Percentiles rank a stretch among this genome's conserved stretches.
Evolutionary conservation across 1,284 basidiomycete genomes (phyloP).

Genomic region (Vanrija sp.): DNA sequence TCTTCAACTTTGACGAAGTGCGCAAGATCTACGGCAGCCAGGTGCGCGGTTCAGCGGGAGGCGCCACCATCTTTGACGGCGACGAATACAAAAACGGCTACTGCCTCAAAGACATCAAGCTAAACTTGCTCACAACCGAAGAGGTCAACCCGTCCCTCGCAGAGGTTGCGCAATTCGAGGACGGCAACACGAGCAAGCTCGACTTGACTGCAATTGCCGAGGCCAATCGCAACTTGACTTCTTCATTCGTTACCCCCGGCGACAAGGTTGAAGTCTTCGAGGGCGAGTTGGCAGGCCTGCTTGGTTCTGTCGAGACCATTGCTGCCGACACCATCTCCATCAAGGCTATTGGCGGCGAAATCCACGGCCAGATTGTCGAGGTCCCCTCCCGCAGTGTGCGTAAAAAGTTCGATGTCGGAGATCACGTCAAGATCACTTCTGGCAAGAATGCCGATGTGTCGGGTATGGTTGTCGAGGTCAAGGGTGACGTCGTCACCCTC

Average conservation of each 20-base stretch:
- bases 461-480: constrained; percentile 88
- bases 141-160: constrained; percentile 93
- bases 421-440: constrained; percentile 97
- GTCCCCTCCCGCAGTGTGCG: constrained; percentile 83
- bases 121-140: constrained; percentile 73
- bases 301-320: constrained; percentile 87
- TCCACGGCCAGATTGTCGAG: constrained; percentile 70
- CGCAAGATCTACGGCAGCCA: constrained; percentile 76
- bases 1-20: constrained; percentile 94
- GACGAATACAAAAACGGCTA: constrained; percentile 94
- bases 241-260: constrained; percentile 89
- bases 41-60: constrained; percentile 60
- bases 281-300: constrained; percentile 89
- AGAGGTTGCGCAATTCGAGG: constrained; percentile 85
- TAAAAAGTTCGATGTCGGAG: constrained; percentile 93
- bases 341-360: constrained; percentile 56
- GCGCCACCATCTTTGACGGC: constrained; percentile 77
- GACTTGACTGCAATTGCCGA: constrained; percentile 47
- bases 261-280: constrained; percentile 97
- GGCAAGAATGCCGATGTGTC: constrained; percentile 94
- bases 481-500: constrained; percentile 89
- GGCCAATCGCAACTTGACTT: constrained; percentile 47
- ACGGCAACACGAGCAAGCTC: constrained; percentile 30
- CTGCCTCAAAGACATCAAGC: constrained; percentile 91
- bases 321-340: constrained; percentile 82